Conservation (phyloP, 1,139 yeast species). For the Nakaseomyces uthaithaninus region DNA sequence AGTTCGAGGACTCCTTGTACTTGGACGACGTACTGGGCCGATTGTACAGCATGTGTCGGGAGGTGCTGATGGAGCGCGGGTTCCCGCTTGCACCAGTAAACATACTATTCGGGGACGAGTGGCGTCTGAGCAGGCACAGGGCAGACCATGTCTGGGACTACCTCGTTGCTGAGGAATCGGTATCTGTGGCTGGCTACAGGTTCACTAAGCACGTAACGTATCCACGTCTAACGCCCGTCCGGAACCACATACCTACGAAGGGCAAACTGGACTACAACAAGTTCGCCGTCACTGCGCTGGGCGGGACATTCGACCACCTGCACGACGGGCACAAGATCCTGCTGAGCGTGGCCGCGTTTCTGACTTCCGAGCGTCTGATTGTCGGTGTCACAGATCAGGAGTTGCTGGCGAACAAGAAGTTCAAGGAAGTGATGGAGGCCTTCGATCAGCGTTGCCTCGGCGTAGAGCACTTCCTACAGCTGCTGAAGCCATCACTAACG, state of each 20-base stretch:
- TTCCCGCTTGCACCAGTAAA: conserved; percentile 21
- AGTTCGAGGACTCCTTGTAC: conserved; percentile 18
- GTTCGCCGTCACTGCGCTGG: conserved; percentile 52
- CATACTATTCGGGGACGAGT: conserved; percentile 19
- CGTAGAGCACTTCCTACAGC: conserved; percentile 43
- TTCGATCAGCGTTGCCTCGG: conserved; percentile 43
- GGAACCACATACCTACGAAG: neutral
- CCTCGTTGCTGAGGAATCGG: neutral
- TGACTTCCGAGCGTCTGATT: conserved; percentile 49
- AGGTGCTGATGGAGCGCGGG: conserved; percentile 16
- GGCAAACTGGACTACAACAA: conserved; percentile 17
- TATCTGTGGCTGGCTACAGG: neutral
- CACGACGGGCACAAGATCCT: conserved; percentile 93
- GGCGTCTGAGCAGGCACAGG: neutral
- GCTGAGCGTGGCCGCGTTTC: conserved; percentile 61
- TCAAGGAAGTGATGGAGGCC: conserved; percentile 53
- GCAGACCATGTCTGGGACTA: conserved; percentile 3
- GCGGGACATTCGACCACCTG: conserved; percentile 95
- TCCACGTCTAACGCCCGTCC: neutral
- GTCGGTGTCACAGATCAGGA: conserved; percentile 83
- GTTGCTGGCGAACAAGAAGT: conserved; percentile 66
- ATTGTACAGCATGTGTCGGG: conserved; percentile 25
- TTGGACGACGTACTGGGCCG: conserved; percentile 26
- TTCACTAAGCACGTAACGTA: conserved; percentile 1
- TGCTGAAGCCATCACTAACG: conserved; percentile 39